Evolutionary conservation across 306 rosid species (phyloP).

Genomic region (Casuarina glauca): DNA sequence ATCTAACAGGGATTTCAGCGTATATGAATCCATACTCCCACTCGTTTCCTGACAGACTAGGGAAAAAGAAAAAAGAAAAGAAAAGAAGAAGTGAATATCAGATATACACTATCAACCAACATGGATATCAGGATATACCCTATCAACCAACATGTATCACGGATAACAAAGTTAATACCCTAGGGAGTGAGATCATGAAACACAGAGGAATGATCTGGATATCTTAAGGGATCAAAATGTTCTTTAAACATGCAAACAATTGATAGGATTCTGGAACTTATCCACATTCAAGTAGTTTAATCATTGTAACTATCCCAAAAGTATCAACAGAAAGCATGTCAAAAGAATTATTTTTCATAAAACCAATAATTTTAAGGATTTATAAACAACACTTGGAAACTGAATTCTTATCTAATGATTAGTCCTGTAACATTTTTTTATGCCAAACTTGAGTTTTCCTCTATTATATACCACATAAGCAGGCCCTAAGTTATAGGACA

Average conservation of each 20-base stretch:
- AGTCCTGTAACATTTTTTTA: background rate
- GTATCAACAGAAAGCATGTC: background rate
- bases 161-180: background rate
- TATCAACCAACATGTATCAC: background rate
- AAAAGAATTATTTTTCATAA: background rate
- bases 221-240: background rate
- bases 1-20: slow-evolving; percentile 79
- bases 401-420: background rate
- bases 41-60: slow-evolving; percentile 25
- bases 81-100: slow-evolving; percentile 7
- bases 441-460: background rate
- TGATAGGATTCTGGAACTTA: background rate
- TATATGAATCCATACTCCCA: slow-evolving; percentile 63
- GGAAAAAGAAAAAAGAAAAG: slow-evolving; percentile 17
- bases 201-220: background rate
- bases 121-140: slow-evolving; percentile 5
- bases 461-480: background rate
- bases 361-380: background rate
- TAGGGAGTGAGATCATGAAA: background rate
- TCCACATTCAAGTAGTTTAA: background rate
- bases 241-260: background rate
- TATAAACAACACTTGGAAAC: background rate
- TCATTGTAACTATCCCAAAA: background rate
- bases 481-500: background rate
- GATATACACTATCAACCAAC: background rate